phyloP scores from a whole-genome alignment of 176 grass and related monocot genomes.

The Lolium rigidum region DNA sequence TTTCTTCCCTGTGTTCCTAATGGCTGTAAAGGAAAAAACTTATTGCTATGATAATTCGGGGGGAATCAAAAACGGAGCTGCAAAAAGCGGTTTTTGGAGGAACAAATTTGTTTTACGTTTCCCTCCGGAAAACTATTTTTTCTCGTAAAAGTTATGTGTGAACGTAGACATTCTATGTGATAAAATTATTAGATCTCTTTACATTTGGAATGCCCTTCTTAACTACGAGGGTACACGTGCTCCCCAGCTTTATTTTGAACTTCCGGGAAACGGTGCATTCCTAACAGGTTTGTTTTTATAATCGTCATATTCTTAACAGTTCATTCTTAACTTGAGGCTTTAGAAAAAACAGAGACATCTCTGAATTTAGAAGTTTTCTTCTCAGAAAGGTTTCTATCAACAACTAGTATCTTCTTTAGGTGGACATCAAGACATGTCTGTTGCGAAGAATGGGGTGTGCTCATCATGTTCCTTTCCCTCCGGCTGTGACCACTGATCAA shows the following conservation, averaged over 20 bases:
- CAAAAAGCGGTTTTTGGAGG: neutral
- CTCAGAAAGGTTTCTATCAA: conserved; percentile 7
- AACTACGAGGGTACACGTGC: neutral
- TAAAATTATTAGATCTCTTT: neutral
- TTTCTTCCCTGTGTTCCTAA: neutral
- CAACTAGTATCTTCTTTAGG: neutral
- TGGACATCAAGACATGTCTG: conserved; percentile 29
- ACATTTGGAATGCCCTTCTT: neutral
- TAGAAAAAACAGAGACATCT: neutral
- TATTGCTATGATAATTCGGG: neutral
- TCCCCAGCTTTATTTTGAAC: neutral
- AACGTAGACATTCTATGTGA: neutral
- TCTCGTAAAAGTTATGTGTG: no score
- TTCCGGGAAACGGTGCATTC: neutral
- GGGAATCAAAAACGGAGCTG: neutral
- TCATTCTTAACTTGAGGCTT: neutral
- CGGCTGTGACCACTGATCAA: conserved; percentile 31
- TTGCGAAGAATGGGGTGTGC: conserved; percentile 33
- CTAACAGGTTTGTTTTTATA: neutral
- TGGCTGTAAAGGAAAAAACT: neutral
- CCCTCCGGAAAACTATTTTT: no score
- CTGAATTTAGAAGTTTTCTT: neutral
- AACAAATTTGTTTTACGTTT: neutral
- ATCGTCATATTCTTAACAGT: neutral
- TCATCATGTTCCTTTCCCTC: conserved; percentile 42